Base-by-base conservation (phyloP, 1,139 yeast genomes). In the Spathaspora sp. region DNA sequence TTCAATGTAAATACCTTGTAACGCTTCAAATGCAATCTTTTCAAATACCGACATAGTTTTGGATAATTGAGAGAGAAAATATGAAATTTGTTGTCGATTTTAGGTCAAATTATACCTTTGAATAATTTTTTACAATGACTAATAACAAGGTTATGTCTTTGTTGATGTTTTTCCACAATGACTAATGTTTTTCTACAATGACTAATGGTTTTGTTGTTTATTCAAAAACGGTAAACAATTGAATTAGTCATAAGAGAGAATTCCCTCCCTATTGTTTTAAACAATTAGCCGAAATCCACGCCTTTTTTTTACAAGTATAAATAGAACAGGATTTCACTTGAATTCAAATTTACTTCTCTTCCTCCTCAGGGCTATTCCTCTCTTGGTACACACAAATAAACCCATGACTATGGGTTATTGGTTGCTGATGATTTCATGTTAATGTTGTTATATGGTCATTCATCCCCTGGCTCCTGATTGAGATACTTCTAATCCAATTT, bases 1-100 rank as follows among this genome's bases (percentile, higher is more conserved):
- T 2, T 41, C 43, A 24, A 42, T 26, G 23, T 42, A 42, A 2
- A 42, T 26, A 10, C 41, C 44, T 8, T 24, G 2, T 9, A 36
- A 23, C 11, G 26, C 27, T 7, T 13, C 27, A 7, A 38, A 29
- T 29, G 42, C 42, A n/a, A 16, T 38, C 10, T 17, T 4, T 33
- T 43, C 42, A 2, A 42, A 33, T 20, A 24, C 15, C 36, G n/a
- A n/a, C n/a, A 31, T 31, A 13, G 5, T 31, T 31, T 4, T 20
- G n/a, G n/a, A n/a, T n/a, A n/a, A n/a, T 20, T 20, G 23, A 20
- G 7, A 4, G 23, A 20, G 7, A 20, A 20, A 20, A 20, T 5
- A 10, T 11, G 6, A 27, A 3, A 27, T 4, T 27, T 10, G 4
- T 27, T 27, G 31, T 11, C n/a, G 23, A 20, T 4, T 20, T 20